A percentile compares a stretch with the other conserved stretches of the same genome.
phyloP scores from a whole-genome alignment of 352 stramenopile genomes.

The Phytophthora chlamydospora region DNA sequence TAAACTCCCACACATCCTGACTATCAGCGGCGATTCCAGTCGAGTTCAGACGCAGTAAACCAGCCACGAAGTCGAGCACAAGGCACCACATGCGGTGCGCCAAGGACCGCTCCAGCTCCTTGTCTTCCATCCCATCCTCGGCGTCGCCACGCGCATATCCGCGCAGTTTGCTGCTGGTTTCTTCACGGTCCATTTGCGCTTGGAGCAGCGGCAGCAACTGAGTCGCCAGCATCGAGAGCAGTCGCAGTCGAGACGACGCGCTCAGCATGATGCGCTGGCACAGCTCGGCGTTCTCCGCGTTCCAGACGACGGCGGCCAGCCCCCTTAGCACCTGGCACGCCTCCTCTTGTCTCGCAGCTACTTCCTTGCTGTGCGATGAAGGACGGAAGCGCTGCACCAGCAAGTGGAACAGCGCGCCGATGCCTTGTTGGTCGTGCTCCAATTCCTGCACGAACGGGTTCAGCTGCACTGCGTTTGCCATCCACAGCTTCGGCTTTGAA shows the following conservation, averaged over 20 bases:
- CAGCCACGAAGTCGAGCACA: conserved; percentile 51
- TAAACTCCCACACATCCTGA: conserved; percentile 60
- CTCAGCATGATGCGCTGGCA: conserved; percentile 57
- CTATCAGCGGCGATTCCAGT: conserved; percentile 15
- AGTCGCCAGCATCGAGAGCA: conserved; percentile 58
- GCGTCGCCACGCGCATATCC: conserved; percentile 39
- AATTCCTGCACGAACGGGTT: conserved; percentile 52
- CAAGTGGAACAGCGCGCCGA: conserved; percentile 60
- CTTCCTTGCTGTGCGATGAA: conserved; percentile 28
- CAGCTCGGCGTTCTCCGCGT: conserved; percentile 49
- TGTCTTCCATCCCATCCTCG: conserved; percentile 16
- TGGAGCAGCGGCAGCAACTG: conserved; percentile 53
- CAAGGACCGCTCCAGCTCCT: conserved; percentile 37
- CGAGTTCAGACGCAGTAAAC: conserved; percentile 42
- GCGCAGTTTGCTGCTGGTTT: conserved; percentile 30
- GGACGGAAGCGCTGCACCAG: conserved; percentile 56
- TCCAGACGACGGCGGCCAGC: conserved; percentile 60
- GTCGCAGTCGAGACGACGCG: conserved; percentile 24
- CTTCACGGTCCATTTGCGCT: conserved; percentile 49
- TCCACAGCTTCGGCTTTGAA: conserved; percentile 39
- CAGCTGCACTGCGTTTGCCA: conserved; percentile 44
- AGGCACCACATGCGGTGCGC: conserved; percentile 70
- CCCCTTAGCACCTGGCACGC: conserved; percentile 53
- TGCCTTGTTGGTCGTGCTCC: conserved; percentile 56
- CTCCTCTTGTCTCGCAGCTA: conserved; percentile 40